These are phyloP conservation scores for Dysphania ambrosioides DNA, from an alignment of 148 eudicot genomes.

Conservation along the genomic window DNA sequence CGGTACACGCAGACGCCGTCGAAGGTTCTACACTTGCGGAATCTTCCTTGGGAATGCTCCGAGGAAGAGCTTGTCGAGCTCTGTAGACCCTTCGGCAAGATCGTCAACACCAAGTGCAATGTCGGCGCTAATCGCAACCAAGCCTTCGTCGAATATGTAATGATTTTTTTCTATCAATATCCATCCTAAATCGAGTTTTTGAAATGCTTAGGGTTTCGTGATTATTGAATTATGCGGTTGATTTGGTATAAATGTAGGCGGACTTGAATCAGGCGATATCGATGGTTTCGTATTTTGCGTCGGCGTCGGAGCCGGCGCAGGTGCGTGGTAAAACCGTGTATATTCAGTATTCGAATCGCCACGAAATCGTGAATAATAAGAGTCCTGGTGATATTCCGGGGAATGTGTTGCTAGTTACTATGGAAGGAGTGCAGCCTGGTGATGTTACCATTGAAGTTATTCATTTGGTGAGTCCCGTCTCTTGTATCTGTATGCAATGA, in stretches of 20 bases:
- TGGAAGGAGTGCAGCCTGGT: constrained; percentile 74
- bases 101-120: constrained; percentile 73
- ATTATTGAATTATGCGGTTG: too few species aligned
- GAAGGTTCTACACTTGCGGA: constrained; percentile 70
- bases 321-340: constrained; percentile 69
- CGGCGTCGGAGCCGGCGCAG: constrained; percentile 69
- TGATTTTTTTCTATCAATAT: constrained; percentile 16
- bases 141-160: constrained; percentile 76
- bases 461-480: constrained; percentile 78
- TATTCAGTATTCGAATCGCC: constrained; percentile 67
- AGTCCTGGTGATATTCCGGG: constrained; percentile 68
- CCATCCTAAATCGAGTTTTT: not conserved
- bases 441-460: constrained; percentile 72
- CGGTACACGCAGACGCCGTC: constrained; percentile 80
- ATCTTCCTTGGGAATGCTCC: constrained; percentile 79
- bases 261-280: constrained; percentile 72
- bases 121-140: constrained; percentile 82
- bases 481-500: too few species aligned
- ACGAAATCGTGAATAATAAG: constrained; percentile 70
- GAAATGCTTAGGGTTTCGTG: too few species aligned
- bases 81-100: constrained; percentile 65
- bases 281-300: constrained; percentile 69
- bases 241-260: constrained; percentile 45
- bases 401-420: constrained; percentile 70
- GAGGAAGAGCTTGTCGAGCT: constrained; percentile 73